Evolutionary conservation across 495 filamentous ascomycete species (phyloP).

Genomic region (Glonium stellatum): DNA sequence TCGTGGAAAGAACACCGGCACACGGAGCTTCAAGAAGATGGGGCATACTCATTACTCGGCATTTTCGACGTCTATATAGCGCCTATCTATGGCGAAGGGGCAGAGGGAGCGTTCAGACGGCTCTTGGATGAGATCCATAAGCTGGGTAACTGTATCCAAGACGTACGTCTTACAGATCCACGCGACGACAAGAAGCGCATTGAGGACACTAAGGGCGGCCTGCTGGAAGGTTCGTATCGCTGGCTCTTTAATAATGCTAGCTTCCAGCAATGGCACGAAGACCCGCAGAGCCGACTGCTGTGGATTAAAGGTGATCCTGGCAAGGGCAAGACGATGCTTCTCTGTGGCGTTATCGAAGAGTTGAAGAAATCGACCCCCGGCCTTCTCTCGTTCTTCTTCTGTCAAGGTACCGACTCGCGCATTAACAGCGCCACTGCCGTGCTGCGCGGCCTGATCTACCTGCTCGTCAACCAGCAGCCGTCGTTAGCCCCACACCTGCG

Average conservation of each 20-base stretch:
- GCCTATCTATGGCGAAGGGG: constrained; percentile 6
- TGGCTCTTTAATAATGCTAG: constrained; percentile 40
- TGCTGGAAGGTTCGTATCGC: constrained; percentile 37
- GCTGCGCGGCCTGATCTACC: no score
- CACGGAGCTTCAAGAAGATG: constrained; percentile 4
- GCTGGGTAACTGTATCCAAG: background rate
- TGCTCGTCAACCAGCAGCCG: constrained; percentile 33
- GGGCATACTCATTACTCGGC: constrained; percentile 4
- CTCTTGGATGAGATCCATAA: constrained; percentile 1
- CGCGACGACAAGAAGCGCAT: constrained; percentile 37
- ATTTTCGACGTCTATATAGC: constrained; percentile 6
- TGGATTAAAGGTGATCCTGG: no score
- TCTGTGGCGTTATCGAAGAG: background rate
- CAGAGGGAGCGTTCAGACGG: background rate
- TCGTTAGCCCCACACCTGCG: constrained; percentile 32
- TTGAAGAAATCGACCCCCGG: background rate
- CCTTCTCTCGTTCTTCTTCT: constrained; percentile 1
- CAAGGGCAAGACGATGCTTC: background rate
- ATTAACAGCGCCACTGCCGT: constrained; percentile 1
- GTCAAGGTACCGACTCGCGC: background rate
- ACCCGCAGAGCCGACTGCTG: constrained; percentile 31
- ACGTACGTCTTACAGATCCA: background rate
- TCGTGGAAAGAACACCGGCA: constrained; percentile 9
- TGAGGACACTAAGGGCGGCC: constrained; percentile 36
- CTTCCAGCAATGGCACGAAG: constrained; percentile 35